These are phyloP conservation scores for Candida mattraensis DNA, from an alignment of 805 yeast genomes.

Conservation along the genomic window DNA sequence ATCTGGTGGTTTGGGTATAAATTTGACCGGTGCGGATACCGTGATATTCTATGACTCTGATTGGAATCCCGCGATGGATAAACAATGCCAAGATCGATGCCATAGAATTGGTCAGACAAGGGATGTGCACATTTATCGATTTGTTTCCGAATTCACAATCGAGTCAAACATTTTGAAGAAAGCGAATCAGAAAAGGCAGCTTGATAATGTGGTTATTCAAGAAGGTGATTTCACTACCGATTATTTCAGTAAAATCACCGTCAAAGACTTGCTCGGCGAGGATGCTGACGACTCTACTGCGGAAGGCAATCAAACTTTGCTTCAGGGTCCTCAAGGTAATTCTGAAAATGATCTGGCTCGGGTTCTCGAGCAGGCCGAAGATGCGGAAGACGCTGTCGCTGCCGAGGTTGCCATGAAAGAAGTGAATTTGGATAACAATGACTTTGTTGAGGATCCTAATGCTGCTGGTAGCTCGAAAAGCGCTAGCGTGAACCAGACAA, in stretches of 20 bases:
- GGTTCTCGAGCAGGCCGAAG: slow-evolving; percentile 88
- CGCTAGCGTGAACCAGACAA: slow-evolving; percentile 20
- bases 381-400: slow-evolving; percentile 86
- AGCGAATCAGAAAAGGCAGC: slow-evolving; percentile 91
- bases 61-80: slow-evolving; percentile 94
- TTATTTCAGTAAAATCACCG: slow-evolving; percentile 84
- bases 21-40: slow-evolving; percentile 97
- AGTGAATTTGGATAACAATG: slow-evolving; percentile 79
- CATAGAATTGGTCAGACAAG: slow-evolving; percentile 98
- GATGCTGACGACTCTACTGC: slow-evolving; percentile 36
- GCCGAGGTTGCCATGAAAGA: slow-evolving; percentile 88
- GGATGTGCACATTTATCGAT: slow-evolving; percentile 95
- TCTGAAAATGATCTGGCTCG: slow-evolving; percentile 34
- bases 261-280: slow-evolving; percentile 78
- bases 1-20: slow-evolving; percentile 98
- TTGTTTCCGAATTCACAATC: slow-evolving; percentile 93
- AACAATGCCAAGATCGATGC: slow-evolving; percentile 98
- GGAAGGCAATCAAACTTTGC: slow-evolving; percentile 22
- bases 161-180: slow-evolving; percentile 92
- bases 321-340: slow-evolving; percentile 7
- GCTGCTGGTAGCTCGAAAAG: slow-evolving; percentile 24
- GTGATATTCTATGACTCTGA: slow-evolving; percentile 92
- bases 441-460: slow-evolving; percentile 60
- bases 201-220: slow-evolving; percentile 93
- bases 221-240: slow-evolving; percentile 99